Evolutionary conservation across 108 stramenopile species (phyloP), one percentile per base, ranked within the genome.

Genomic region (Fragilaria radians): DNA sequence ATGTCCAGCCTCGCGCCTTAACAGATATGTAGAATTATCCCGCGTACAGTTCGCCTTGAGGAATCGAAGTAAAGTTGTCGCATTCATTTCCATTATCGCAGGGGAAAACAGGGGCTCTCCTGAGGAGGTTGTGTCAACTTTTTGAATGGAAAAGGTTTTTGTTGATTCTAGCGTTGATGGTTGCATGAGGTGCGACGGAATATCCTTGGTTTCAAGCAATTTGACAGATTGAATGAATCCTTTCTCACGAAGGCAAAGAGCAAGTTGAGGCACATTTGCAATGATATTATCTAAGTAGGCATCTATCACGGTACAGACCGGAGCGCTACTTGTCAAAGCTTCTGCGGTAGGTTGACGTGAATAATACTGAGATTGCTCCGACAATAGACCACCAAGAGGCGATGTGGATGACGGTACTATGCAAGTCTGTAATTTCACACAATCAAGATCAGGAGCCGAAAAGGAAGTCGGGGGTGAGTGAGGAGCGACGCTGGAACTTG

Each of bases 261-360:
- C 91, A 3, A 92, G 68, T 57, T 92, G 91, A 7, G 91, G 91
- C 5, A 92, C 85, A 65, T 92, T 92, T 19, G 87, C 81, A 77
- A 92, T 92, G 32, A 92, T 66, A 66, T 89, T 88, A 53, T 92
- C 91, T 0, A 92, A 65, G 56, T 92, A 92, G 21, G 83, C 79
- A 71, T 92, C 87, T 31, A 92, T 46, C 3, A 86, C 85, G 0
- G 85, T 86, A 28, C 71, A 83, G 7, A 83, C 49, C 23, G 86
- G 82, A 0, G 85, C 68, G 26, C 65, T 71, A 19, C 70, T 66
- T 3, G 32, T 48, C 14, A 54, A 19, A 0, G 25, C 48, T 7
- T 63, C 32, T 26, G 79, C 55, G 46, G 52, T 21, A 23, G 21
- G 65, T 14, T 46, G 48, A 0, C 49, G 27, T 42, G 31, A 24